Evolutionary conservation across 2,329 filamentous ascomycete species (phyloP), one percentile per base, ranked within the genome.

Genomic region (Chaetomiaceae sp.): DNA sequence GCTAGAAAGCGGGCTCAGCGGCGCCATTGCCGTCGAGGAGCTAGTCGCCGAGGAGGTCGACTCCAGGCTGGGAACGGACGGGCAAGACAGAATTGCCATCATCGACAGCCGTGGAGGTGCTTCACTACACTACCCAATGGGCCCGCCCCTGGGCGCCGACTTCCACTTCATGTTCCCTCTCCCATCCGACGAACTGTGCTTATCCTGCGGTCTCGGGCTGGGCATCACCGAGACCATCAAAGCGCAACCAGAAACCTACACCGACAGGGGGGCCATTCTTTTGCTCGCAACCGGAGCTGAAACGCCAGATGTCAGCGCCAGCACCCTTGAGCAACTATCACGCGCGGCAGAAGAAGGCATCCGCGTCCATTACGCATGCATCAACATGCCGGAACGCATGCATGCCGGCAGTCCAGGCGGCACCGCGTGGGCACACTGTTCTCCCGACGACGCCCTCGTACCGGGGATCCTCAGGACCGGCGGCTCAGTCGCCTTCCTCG

Each of bases 351-450:
- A 52, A 5, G 56, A 59, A 40, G 56, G 54, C 31, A 57, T 59
- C 25, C 54, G 58, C 25, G 51, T 59, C 4, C 58, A 59, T 37
- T 55, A 55, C 34, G 58, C 34, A 3, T 59, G 58, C 44, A 54
- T 58, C 47, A 52, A 47, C 46, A 44, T 47, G 16, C 48, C 44
- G 4, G 12, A 19, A 1, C 6, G 16, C 31, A 16, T 20, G 13
- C 25, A 17, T 12, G 23, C 42, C 1, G 10, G 16, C 2, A 17
- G 17, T 13, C n/a, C 21, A 3, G 19, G 42, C n/a, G 5, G n/a
- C 3, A 16, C 25, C 8, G 25, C 10, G 14, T 48, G 48, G 49
- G 19, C 31, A 3, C 45, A 48, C 23, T 59, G 58, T 21, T 40
- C 38, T 3, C 51, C 50, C 2, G 47, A 41, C 21, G 39, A 54